Conservation (phyloP, 345 rosid genomes). For the Firmiana major region DNA sequence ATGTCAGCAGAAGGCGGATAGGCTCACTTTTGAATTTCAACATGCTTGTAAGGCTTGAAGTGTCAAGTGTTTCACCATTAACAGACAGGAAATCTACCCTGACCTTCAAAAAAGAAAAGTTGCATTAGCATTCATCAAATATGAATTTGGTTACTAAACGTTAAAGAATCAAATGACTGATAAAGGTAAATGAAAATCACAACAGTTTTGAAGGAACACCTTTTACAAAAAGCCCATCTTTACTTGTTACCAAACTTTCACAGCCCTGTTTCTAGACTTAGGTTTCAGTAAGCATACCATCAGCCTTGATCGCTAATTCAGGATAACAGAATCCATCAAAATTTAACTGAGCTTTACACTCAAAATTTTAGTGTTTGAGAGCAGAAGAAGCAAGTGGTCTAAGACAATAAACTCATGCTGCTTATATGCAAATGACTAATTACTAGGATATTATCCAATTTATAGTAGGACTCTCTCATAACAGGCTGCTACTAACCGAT, state of each 20-base stretch:
- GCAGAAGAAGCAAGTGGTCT: background rate
- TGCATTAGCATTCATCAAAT: background rate
- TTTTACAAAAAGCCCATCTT: background rate
- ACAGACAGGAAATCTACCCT: constrained; percentile 67
- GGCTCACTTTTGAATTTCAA: constrained; percentile 73
- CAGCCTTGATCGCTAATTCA: background rate
- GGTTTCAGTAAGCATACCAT: background rate
- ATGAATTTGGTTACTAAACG: no score
- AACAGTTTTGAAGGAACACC: background rate
- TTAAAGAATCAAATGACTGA: background rate
- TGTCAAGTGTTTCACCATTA: constrained; percentile 55
- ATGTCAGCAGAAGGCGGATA: constrained; percentile 51
- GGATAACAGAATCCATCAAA: background rate
- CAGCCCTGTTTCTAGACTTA: background rate
- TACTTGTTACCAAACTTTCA: background rate
- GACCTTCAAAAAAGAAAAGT: constrained; percentile 45
- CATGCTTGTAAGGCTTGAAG: constrained; percentile 70
- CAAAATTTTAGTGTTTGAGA: background rate
- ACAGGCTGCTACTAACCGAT: background rate
- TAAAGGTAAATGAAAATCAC: background rate
- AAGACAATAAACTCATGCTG: background rate
- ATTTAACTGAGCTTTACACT: background rate
- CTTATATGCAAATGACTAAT: background rate
- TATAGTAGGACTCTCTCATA: background rate
- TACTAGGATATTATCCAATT: background rate